Base-by-base conservation (phyloP, 768 basidiomycete species). In the Cyathus striatus region DNA sequence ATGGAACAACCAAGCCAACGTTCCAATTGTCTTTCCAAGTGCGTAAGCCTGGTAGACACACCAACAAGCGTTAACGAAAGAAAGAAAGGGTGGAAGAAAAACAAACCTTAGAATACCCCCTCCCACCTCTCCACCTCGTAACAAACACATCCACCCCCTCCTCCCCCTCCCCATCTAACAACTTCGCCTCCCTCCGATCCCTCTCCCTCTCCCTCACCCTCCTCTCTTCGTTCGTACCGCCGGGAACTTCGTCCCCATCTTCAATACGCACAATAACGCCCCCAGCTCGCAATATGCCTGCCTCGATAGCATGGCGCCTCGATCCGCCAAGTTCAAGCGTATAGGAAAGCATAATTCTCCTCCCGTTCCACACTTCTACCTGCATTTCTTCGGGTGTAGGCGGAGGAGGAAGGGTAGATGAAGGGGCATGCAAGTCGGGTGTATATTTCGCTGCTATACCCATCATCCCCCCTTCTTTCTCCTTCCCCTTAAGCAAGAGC, bases 1-100 rank as follows among this genome's bases (percentile, higher is more conserved):
- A 55, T 85, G 79, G 58, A 90, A 89, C 10, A 95, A 53, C 93
- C 92, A 96, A 1, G 79, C 69, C 2, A 94, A 68, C 0, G 83
- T 90, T 0, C 86, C 93, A 16, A 97, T 78, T 4, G 76, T 76
- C 58, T 83, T 82, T 13, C 61, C 54, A 3, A 52, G 50, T 21
- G 69, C 66, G 17, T 78, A 72, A 13, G 90, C 89, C 86, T 92
- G 40, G 7, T 5, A 30, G 12, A 23, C 35, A 40, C 1, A 13
- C 5, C 6, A n/a, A 33, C 14, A 38, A 44, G 24, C 32, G 17
- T 35, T 12, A 21, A 22, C 24, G 6, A n/a, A 26, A 42, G 16
- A 24, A 22, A 46, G 38, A 33, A 44, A 23, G 25, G 23, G 22
- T 32, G 23, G 6, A n/a, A 14, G 41, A 23, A 20, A 22, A 3